Evolutionary conservation across 306 rosid species (phyloP).

Genomic region (Trichosanthes cucumerina): DNA sequence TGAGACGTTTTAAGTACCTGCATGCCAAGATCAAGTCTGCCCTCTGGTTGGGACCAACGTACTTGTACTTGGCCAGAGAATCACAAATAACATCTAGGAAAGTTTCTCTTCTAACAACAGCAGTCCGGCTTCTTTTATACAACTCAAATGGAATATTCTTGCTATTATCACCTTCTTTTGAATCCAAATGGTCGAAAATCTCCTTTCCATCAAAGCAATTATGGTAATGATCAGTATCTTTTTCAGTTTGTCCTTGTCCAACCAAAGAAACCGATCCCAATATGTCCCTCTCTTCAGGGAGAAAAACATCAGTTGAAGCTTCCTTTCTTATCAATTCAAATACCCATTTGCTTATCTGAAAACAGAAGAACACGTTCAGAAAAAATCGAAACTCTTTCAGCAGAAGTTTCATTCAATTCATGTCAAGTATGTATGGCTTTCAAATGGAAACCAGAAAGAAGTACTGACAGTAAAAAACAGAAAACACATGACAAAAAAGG

Average conservation of each 20-base stretch:
- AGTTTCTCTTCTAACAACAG: slow-evolving; percentile 44
- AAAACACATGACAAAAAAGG: background rate
- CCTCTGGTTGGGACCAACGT: slow-evolving; percentile 87
- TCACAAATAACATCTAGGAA: slow-evolving; percentile 73
- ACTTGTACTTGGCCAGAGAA: slow-evolving; percentile 77
- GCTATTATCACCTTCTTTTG: slow-evolving; percentile 25
- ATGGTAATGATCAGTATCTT: slow-evolving; percentile 10
- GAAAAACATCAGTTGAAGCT: slow-evolving; percentile 25
- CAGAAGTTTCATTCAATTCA: background rate
- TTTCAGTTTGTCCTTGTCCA: slow-evolving; percentile 17
- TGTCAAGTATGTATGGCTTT: background rate
- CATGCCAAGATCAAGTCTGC: slow-evolving; percentile 71
- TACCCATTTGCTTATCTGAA: slow-evolving; percentile 81
- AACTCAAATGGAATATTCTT: slow-evolving; percentile 61
- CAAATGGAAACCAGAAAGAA: background rate
- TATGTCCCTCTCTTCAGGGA: slow-evolving; percentile 26
- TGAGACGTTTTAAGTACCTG: slow-evolving; percentile 41
- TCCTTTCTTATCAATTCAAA: slow-evolving; percentile 51
- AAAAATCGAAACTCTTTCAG: background rate
- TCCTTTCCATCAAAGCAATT: slow-evolving; percentile 21
- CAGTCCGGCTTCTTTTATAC: slow-evolving; percentile 73
- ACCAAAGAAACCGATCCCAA: slow-evolving; percentile 19
- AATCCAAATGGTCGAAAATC: slow-evolving; percentile 17
- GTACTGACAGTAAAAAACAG: background rate
- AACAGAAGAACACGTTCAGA: slow-evolving; percentile 15